Evolutionary conservation across 2,329 filamentous ascomycete species (phyloP).

Genomic region (Paecilomyces sp.): DNA sequence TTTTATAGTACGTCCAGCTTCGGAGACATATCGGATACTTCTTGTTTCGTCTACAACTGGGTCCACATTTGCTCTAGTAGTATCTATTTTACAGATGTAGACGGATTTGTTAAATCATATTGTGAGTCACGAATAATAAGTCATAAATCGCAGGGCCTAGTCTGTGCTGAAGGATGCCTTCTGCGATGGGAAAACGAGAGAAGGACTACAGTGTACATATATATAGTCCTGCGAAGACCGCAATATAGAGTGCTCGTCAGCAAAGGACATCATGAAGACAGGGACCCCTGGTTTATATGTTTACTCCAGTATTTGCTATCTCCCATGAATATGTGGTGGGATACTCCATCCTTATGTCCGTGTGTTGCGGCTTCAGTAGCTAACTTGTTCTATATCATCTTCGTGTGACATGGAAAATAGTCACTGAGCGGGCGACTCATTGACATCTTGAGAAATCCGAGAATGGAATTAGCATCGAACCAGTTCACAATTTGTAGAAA

Average conservation of each 20-base stretch:
- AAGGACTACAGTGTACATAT: not conserved
- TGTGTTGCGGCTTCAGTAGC: no score
- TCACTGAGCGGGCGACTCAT: no score
- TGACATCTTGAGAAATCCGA: no score
- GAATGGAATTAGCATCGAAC: no score
- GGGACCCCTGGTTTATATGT: not conserved
- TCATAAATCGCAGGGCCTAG: not conserved
- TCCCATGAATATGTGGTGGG: not conserved
- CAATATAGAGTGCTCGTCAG: not conserved
- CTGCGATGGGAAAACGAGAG: not conserved
- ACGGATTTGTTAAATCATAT: not conserved
- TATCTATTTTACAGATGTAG: not conserved
- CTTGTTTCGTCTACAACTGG: not conserved
- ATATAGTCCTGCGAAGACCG: not conserved
- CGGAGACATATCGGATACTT: conserved; percentile 29
- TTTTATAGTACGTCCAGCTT: not conserved
- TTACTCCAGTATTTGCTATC: not conserved
- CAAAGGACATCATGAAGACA: not conserved
- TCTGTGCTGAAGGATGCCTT: not conserved
- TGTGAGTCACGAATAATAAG: no score
- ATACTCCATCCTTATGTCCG: no score
- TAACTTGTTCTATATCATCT: no score
- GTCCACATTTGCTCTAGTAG: no score
- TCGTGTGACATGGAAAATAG: no score
- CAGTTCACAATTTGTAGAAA: no score